Base-by-base conservation (phyloP, 331 rosid species). In the Dryas integrifolia region DNA sequence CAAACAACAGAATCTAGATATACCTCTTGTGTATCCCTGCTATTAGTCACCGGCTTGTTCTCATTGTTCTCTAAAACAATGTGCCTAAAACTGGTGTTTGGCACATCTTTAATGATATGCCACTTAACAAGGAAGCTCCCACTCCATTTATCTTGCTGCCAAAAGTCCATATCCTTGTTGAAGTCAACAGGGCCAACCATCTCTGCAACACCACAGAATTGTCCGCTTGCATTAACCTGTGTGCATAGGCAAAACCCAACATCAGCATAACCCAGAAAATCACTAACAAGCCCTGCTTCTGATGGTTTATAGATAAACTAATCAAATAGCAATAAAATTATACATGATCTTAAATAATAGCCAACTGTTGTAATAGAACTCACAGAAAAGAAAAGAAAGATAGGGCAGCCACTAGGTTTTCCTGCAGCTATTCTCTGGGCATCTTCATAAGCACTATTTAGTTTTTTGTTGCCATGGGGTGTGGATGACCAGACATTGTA, bases 141-240 rank as follows among this genome's bases (percentile, higher is more conserved):
- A 82, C 87, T 88, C 98, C 98, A 92, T 81, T 92, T 92, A 83
- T 92, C 97, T 79, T 92, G 98, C 87, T 92, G 98, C 98, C 98
- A 92, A 74, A 92, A 92, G 84, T 87, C 93, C 98, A 90, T 85
- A 77, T 92, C 97, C 85, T 75, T 88, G 74, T 79, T 79, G 76
- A 88, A 92, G 83, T 92, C 98, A 65, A 90, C 98, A 14, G 88
- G 92, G n/a, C 98, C 97, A 75, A 76, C 72, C 92, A 92, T 92
- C 93, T 92, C 98, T 2, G 97, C 97, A 4, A 88, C 87, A 62
- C 98, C 98, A 72, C 98, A 92, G 75, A 92, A 92, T 74, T 92
- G 98, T 60, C 97, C 97, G 40, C 98, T 92, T 65, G 96, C 92
- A 85, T 92, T 92, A 72, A 92, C 98, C 98, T 92, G 79, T 92